Percentiles rank a stretch among this genome's conserved stretches.
These are phyloP conservation scores for Apiotrichum domesticum DNA, from an alignment of 1,284 basidiomycete species.

Conservation along the genomic window DNA sequence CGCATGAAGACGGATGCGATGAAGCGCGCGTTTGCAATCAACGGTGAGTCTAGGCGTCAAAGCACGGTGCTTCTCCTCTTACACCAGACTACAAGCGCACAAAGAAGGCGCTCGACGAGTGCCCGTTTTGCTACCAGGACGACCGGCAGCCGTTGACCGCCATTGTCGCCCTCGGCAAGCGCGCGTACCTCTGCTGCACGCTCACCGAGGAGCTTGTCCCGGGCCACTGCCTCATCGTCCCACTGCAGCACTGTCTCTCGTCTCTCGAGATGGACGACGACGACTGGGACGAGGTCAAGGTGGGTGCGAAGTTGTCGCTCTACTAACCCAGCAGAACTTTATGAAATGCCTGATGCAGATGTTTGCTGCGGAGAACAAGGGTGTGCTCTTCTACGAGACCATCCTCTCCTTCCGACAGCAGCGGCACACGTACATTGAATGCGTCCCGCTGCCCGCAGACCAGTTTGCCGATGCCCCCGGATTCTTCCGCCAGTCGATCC, in stretches of 20 bases:
- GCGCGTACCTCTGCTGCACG: conserved; percentile 83
- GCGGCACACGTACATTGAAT: conserved; percentile 86
- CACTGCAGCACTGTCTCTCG: conserved; percentile 85
- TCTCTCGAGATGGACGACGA: conserved; percentile 94
- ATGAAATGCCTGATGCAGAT: conserved; percentile 98
- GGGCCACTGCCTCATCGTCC: conserved; percentile 91
- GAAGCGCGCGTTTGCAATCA: conserved; percentile 94
- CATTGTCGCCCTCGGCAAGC: conserved; percentile 81
- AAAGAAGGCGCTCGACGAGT: conserved; percentile 79
- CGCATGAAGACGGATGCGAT: conserved; percentile 94
- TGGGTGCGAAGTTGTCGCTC: conserved; percentile 47
- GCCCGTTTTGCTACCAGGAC: conserved; percentile 82
- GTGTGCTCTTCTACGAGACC: conserved; percentile 91
- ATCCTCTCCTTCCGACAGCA: conserved; percentile 78
- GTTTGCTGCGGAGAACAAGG: conserved; percentile 81
- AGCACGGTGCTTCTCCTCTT: not conserved
- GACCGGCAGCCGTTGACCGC: conserved; percentile 73
- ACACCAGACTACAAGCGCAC: conserved; percentile 83
- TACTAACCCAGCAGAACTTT: conserved; percentile 65
- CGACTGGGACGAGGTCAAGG: conserved; percentile 92
- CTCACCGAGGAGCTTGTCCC: conserved; percentile 74
- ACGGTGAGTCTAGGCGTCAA: conserved; percentile 53
- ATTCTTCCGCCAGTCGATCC: conserved; percentile 93
- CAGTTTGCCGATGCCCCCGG: conserved; percentile 78
- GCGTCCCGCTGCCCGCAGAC: conserved; percentile 76